These are phyloP conservation scores for Alternaria sp. DNA, from an alignment of 2,329 filamentous ascomycete genomes.

Conservation along the genomic window DNA sequence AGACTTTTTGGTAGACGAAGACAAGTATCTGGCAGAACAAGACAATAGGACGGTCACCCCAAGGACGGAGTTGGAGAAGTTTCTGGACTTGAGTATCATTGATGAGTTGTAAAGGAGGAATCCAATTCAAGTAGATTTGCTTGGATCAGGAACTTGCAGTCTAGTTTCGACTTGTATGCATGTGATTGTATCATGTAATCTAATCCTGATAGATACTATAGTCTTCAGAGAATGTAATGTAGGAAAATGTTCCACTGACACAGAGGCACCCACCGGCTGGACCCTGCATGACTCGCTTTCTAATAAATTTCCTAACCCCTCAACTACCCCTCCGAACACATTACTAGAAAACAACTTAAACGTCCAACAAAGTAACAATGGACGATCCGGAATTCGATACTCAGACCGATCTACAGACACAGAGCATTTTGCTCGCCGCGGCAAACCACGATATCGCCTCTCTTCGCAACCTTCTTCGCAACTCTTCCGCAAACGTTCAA, in stretches of 20 bases:
- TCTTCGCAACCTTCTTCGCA: slow-evolving; percentile 74
- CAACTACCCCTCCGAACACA: slow-evolving; percentile 4
- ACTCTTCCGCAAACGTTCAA: slow-evolving; percentile 73
- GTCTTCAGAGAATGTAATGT: not conserved
- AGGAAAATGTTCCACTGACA: not conserved
- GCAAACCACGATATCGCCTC: slow-evolving; percentile 72
- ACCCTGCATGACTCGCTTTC: slow-evolving; percentile 21
- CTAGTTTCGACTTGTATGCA: not conserved
- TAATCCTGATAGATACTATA: not conserved
- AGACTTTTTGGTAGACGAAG: slow-evolving; percentile 35
- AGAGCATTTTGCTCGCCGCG: slow-evolving; percentile 71
- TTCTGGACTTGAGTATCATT: slow-evolving; percentile 32
- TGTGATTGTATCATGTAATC: not conserved
- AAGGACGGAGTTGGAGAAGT: slow-evolving; percentile 29
- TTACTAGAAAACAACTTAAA: not conserved
- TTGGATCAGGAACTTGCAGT: not conserved
- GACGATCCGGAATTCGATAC: slow-evolving; percentile 45
- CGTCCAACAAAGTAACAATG: slow-evolving; percentile 23
- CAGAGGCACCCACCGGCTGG: not conserved
- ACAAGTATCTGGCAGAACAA: slow-evolving; percentile 30
- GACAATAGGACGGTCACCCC: slow-evolving; percentile 23
- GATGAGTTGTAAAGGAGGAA: slow-evolving; percentile 6
- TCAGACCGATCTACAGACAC: slow-evolving; percentile 57
- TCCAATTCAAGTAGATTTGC: fast-evolving
- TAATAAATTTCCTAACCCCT: slow-evolving; percentile 22